Base-by-base conservation (phyloP, 768 basidiomycete species). In the Pisolithus marmoratus region DNA sequence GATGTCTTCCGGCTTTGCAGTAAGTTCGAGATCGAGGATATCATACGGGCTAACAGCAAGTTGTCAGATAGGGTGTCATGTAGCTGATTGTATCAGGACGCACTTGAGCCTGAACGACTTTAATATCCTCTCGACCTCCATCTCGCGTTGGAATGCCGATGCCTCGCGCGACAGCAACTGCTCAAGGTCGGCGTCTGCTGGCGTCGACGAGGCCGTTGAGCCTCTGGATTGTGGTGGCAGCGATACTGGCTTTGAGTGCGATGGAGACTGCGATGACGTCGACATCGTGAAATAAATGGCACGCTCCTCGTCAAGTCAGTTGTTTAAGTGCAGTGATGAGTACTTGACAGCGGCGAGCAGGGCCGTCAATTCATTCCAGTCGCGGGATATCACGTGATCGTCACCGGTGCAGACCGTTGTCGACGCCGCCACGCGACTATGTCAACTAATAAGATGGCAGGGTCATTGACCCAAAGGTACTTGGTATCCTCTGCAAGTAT, bases 51-150 rank as follows among this genome's bases (percentile, higher is more conserved):
- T 95, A 31, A 8, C 8, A 45, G 19, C 14, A 45, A 17, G n/a
- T 29, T 9, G 19, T 45, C 4, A 45, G 26, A 23, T 27, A 26
- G 14, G 4, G 34, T 3, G 3, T 8, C 14, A 15, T 29, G 12
- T 29, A 6, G 8, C 15, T 15, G 14, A 12, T 36, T 6, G 14
- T 4, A 38, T 19, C 9, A 50, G 9, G 15, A 71, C 83, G 58
- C 53, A 95, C 94, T 98, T 99, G 60, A 98, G 79, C 69, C 93
- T 98, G 81, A 99, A 98, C 0, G 94, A 86, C 60, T 84, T 87
- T 46, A 98, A 73, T 57, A 99, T 92, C 23, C 96, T 83, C 52
- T 95, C 91, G 12, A 93, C 89, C 65, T 93, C 90, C 23, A 90
- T 72, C 68, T 93, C 91, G 26, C 91, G 80, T 60, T 91, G 87